Percentiles rank a stretch among this genome's conserved stretches.
Conservation (phyloP, 768 basidiomycete species). For the Tulasnella sp. region DNA sequence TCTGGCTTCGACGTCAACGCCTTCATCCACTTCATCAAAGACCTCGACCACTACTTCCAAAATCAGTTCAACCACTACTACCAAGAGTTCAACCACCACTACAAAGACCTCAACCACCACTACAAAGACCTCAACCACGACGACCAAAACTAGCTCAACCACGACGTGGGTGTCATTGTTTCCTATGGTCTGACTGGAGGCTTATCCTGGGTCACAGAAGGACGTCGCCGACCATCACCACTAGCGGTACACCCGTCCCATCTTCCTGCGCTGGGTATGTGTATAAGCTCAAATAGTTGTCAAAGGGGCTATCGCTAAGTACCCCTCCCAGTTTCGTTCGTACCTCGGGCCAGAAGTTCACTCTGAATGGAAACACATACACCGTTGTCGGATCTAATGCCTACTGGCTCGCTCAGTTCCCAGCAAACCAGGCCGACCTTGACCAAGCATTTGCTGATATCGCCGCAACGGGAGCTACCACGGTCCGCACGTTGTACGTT, state of each 20-base stretch:
- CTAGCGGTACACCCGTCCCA: not conserved
- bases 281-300: not conserved
- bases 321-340: constrained; percentile 47
- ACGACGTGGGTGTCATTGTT: too few species aligned
- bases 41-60: not conserved
- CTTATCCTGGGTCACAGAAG: not conserved
- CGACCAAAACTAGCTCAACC: not conserved
- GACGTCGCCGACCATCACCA: constrained; percentile 17
- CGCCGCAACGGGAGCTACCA: constrained; percentile 55
- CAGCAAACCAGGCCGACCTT: constrained; percentile 55
- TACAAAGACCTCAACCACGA: too few species aligned
- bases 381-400: constrained; percentile 50
- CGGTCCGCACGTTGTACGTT: constrained; percentile 50
- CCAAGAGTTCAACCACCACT: too few species aligned
- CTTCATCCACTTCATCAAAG: not conserved
- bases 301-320: constrained; percentile 29
- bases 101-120: not conserved
- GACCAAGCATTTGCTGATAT: constrained; percentile 57
- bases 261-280: not conserved
- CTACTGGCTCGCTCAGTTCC: constrained; percentile 52
- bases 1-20: not conserved
- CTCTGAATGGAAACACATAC: constrained; percentile 48
- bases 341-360: constrained; percentile 56
- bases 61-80: too few species aligned
- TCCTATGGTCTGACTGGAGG: too few species aligned